Percentiles rank a stretch among this genome's conserved stretches.
Conservation (phyloP, 108 stramenopile species). For the Mayamaea pseudoterrestris region DNA sequence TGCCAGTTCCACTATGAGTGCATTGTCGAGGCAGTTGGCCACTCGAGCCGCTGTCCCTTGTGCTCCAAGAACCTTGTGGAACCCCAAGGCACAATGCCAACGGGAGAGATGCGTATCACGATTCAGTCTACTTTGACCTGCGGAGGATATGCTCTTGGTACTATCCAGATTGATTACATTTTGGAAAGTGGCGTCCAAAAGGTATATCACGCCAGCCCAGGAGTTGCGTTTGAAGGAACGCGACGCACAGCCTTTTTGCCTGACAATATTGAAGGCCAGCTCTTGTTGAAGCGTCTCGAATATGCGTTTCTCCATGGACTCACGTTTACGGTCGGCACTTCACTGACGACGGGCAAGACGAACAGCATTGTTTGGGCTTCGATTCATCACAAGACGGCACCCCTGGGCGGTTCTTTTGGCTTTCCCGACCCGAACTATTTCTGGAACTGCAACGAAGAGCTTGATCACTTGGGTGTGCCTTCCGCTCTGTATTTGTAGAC, state of each 20-base stretch:
- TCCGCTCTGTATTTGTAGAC: too few relatives aligned
- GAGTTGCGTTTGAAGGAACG: not conserved
- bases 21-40: too few relatives aligned
- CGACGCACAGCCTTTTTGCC: conserved; percentile 1
- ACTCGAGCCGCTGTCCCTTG: not conserved
- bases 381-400: conserved; percentile 43
- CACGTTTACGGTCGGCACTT: conserved; percentile 34
- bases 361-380: conserved; percentile 29
- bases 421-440: conserved; percentile 38
- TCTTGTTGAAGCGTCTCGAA: conserved; percentile 24
- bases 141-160: not conserved
- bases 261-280: not conserved
- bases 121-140: not conserved
- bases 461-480: conserved; percentile 28
- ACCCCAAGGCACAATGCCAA: conserved; percentile 22
- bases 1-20: too few relatives aligned
- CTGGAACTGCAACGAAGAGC: conserved; percentile 20
- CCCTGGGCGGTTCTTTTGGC: conserved; percentile 23
- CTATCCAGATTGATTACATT: conserved; percentile 7
- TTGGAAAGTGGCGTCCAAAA: conserved; percentile 22
- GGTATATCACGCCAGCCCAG: conserved; percentile 16
- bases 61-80: conserved; percentile 3
- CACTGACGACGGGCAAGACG: conserved; percentile 19
- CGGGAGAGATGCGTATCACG: conserved; percentile 23
- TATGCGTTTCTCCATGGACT: conserved; percentile 37